phyloP scores from a whole-genome alignment of 1,139 yeast species.

The Lodderomyces metapsilosis region DNA sequence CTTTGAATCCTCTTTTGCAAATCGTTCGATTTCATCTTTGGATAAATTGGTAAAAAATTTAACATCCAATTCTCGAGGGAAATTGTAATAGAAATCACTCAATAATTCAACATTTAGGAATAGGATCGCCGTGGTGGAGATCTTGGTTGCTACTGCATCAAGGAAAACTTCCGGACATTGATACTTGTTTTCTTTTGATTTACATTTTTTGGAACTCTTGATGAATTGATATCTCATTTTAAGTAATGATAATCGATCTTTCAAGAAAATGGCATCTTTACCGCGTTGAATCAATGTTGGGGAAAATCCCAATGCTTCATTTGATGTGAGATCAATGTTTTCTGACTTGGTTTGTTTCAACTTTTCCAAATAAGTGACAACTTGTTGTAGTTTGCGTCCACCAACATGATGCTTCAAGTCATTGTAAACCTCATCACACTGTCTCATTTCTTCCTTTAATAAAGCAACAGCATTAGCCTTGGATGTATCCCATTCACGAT shows the following conservation, averaged over 20 bases:
- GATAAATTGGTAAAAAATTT: conserved; percentile 64
- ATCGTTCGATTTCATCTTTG: conserved; percentile 76
- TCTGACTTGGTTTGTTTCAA: conserved; percentile 46
- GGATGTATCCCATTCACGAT: conserved; percentile 86
- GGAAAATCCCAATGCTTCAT: conserved; percentile 77
- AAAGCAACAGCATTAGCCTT: conserved; percentile 74
- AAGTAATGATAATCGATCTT: conserved; percentile 70
- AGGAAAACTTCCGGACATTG: conserved; percentile 93
- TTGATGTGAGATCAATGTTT: conserved; percentile 41
- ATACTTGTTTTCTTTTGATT: conserved; percentile 74
- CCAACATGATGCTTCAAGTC: conserved; percentile 75
- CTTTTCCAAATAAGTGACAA: conserved; percentile 67
- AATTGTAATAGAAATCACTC: conserved; percentile 92
- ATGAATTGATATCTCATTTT: conserved; percentile 75
- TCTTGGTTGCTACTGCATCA: conserved; percentile 88
- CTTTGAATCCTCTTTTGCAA: conserved; percentile 95
- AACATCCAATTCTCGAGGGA: conserved; percentile 88
- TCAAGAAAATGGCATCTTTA: conserved; percentile 79
- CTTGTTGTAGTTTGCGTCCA: conserved; percentile 77
- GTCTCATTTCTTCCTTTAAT: conserved; percentile 79
- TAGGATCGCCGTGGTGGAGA: conserved; percentile 88
- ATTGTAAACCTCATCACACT: conserved; percentile 68
- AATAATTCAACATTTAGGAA: conserved; percentile 90
- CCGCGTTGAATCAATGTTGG: conserved; percentile 70
- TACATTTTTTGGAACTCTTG: conserved; percentile 70